Evolutionary conservation across 192 early-diverging fungal species (phyloP).

Genomic region (Diversispora eburnea): DNA sequence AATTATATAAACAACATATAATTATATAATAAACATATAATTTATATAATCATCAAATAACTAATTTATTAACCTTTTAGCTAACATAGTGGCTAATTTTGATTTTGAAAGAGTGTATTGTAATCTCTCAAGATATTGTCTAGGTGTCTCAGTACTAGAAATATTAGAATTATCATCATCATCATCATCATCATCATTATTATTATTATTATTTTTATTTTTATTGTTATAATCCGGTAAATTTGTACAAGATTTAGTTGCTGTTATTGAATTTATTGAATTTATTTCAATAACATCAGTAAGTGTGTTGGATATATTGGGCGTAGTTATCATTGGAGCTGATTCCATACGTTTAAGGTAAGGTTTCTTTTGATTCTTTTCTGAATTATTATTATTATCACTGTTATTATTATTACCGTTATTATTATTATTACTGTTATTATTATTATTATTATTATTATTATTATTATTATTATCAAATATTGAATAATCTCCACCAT

Average conservation of each 20-base stretch:
- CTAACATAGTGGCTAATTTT: slow-evolving; percentile 50
- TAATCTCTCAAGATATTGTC: slow-evolving; percentile 40
- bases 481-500: not conserved
- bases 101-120: slow-evolving; percentile 46
- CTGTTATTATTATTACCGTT: not conserved
- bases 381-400: not conserved
- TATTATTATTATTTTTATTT: not conserved
- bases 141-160: slow-evolving; percentile 37
- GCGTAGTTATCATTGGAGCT: not conserved
- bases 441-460: not conserved
- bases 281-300: not conserved
- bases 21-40: no score
- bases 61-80: slow-evolving; percentile 36
- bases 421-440: not conserved
- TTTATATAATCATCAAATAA: no score
- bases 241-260: slow-evolving; percentile 3
- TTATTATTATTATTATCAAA: no score
- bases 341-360: slow-evolving; percentile 1
- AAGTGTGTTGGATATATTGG: not conserved
- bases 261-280: not conserved
- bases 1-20: not conserved
- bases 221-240: not conserved
- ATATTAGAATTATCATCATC: not conserved
- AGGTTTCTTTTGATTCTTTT: not conserved
- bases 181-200: no score